Percentiles rank a stretch among this genome's conserved stretches.
phyloP scores from a whole-genome alignment of 1,284 basidiomycete genomes.

The Sporisorium exsertum region DNA sequence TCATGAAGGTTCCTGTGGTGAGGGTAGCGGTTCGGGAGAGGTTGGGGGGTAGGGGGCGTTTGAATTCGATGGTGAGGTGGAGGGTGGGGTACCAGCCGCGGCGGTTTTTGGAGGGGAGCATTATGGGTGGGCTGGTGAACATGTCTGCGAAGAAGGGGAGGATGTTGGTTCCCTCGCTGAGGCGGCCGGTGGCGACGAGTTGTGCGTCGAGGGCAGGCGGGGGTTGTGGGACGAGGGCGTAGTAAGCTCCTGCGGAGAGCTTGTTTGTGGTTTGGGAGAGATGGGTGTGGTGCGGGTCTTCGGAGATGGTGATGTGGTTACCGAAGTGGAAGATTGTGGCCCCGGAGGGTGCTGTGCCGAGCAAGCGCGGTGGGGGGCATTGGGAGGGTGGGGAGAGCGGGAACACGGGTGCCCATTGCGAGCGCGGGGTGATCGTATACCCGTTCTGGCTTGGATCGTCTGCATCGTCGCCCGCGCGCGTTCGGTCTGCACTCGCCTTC shows the following conservation, averaged over 20 bases:
- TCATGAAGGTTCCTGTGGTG: slow-evolving; percentile 31
- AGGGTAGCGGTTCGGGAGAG: slow-evolving; percentile 19
- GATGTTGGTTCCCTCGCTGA: slow-evolving; percentile 10
- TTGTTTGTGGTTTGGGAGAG: background rate
- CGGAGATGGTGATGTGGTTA: slow-evolving; percentile 17
- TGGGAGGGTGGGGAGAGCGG: slow-evolving; percentile 17
- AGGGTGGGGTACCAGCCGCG: slow-evolving; percentile 50
- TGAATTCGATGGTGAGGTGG: slow-evolving; percentile 53
- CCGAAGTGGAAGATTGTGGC: slow-evolving; percentile 31
- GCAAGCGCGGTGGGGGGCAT: slow-evolving; percentile 4
- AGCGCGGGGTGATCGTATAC: slow-evolving; percentile 20
- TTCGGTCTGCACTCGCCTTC: slow-evolving; percentile 18
- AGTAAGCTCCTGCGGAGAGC: slow-evolving; percentile 28
- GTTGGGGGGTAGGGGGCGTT: slow-evolving; percentile 20
- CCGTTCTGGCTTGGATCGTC: slow-evolving; percentile 32
- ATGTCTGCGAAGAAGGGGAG: slow-evolving; percentile 51
- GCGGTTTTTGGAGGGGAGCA: slow-evolving; percentile 28
- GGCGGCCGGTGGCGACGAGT: slow-evolving; percentile 1
- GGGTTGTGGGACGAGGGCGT: slow-evolving; percentile 13
- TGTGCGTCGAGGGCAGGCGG: background rate
- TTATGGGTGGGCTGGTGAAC: slow-evolving; percentile 36
- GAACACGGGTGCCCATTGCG: slow-evolving; percentile 31
- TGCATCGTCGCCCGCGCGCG: background rate
- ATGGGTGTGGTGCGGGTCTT: slow-evolving; percentile 19
- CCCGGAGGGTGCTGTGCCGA: slow-evolving; percentile 9